A percentile compares a stretch with the other conserved stretches of the same genome.
Conservation (phyloP, 2,329 filamentous ascomycete species). For the Claviceps sorghi region DNA sequence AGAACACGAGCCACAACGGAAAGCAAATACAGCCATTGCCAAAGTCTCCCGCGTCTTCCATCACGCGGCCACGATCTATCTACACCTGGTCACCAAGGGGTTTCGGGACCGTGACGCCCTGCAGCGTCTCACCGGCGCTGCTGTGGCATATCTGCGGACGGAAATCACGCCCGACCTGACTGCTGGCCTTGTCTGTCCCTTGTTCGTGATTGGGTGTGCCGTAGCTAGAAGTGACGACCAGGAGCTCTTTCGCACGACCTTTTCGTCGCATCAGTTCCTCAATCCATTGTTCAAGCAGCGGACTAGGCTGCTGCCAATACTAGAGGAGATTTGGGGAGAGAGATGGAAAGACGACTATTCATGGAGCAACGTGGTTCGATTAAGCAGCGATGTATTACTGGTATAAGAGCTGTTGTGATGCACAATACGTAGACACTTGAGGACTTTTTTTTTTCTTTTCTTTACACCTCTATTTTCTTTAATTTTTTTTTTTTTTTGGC, state of each 20-base stretch:
- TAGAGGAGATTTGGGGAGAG: background rate
- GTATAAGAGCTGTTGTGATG: background rate
- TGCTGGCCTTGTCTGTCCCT: background rate
- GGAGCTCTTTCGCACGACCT: background rate
- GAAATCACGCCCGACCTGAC: background rate
- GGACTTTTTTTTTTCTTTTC: background rate
- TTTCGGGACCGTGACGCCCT: background rate
- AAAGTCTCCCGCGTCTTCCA: background rate
- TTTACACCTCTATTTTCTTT: background rate
- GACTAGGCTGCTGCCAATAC: background rate
- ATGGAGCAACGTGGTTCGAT: background rate
- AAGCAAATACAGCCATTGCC: background rate
- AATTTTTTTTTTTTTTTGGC: too few species aligned
- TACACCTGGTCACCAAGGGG: background rate
- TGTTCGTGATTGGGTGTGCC: background rate
- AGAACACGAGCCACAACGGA: background rate
- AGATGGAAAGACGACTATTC: background rate
- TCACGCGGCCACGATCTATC: background rate
- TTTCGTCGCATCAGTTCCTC: background rate
- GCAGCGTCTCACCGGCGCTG: background rate
- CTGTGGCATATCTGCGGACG: background rate
- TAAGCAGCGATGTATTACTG: background rate
- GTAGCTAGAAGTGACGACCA: background rate
- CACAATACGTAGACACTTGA: background rate
- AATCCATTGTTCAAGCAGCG: background rate